Conservation (phyloP, 495 filamentous ascomycete species). For the Xylaria grammica region DNA sequence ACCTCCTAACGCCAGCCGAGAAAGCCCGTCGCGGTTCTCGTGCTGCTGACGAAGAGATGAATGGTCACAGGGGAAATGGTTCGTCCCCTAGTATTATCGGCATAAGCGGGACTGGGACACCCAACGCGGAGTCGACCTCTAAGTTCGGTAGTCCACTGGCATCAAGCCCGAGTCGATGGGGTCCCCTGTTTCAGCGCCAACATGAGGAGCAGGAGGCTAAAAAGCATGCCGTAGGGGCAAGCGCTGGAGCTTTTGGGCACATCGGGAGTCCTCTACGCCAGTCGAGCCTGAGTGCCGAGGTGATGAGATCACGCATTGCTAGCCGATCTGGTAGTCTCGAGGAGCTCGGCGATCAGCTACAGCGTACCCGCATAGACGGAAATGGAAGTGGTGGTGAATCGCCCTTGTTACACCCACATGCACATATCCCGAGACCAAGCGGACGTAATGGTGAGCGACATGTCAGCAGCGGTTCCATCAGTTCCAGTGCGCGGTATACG, state of each 20-base stretch:
- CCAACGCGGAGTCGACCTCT: conserved; percentile 54
- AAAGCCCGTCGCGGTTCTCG: conserved; percentile 80
- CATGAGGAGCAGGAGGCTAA: conserved; percentile 73
- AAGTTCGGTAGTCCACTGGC: conserved; percentile 81
- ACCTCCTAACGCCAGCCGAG: conserved; percentile 90
- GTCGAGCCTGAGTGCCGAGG: conserved; percentile 73
- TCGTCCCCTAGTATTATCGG: conserved; percentile 38
- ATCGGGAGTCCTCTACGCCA: conserved; percentile 95
- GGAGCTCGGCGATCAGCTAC: conserved; percentile 72
- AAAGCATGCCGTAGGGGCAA: conserved; percentile 50
- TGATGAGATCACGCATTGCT: conserved; percentile 49
- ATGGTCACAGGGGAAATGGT: conserved; percentile 53
- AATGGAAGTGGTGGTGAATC: conserved; percentile 43
- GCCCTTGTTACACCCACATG: conserved; percentile 47
- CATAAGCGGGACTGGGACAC: conserved; percentile 48
- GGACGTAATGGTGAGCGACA: conserved; percentile 53
- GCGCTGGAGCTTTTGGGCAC: conserved; percentile 73
- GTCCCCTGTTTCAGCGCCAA: conserved; percentile 77
- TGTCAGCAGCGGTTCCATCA: conserved; percentile 56
- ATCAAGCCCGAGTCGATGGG: conserved; percentile 86
- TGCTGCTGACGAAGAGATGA: conserved; percentile 57
- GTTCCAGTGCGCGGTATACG: conserved; percentile 59
- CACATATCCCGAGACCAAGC: conserved; percentile 34
- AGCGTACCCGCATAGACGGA: conserved; percentile 56
- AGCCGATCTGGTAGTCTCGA: conserved; percentile 47